Conservation (phyloP, 148 eudicot species). For the Oxyria digyna region DNA sequence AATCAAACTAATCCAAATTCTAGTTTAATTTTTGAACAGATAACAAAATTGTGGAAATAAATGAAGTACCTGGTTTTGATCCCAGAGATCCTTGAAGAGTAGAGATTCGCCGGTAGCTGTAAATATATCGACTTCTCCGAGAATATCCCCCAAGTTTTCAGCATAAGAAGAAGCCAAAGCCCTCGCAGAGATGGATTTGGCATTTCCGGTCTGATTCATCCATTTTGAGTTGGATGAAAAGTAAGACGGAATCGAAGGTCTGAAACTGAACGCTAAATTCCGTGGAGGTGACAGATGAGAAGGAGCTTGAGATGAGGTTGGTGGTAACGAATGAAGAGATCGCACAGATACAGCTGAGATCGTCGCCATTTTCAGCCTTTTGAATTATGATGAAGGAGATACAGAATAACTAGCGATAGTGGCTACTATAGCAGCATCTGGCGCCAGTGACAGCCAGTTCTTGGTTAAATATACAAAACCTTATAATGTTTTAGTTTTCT, state of each 20-base stretch:
- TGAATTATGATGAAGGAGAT: neutral
- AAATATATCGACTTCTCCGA: slow-evolving; percentile 49
- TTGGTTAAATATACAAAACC: too few species aligned
- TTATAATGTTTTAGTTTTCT: too few species aligned
- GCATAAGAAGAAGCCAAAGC: slow-evolving; percentile 25
- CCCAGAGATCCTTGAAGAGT: slow-evolving; percentile 64
- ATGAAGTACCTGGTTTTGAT: slow-evolving; percentile 45
- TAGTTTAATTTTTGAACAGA: neutral
- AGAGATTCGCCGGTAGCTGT: slow-evolving; percentile 66
- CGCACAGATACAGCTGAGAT: neutral
- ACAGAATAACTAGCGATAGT: neutral
- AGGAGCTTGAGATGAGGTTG: neutral
- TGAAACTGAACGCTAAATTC: neutral
- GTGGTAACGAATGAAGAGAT: neutral
- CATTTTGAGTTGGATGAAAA: slow-evolving; percentile 1
- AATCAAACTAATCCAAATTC: neutral
- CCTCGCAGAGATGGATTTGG: slow-evolving; percentile 12
- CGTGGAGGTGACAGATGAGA: neutral
- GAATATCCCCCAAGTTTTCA: slow-evolving; percentile 26
- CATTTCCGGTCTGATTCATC: slow-evolving; percentile 5
- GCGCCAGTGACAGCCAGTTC: neutral
- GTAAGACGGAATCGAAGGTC: neutral
- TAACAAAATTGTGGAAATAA: neutral
- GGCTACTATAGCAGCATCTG: neutral
- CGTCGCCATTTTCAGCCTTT: neutral